phyloP scores from a whole-genome alignment of 2,329 filamentous ascomycete species.

The Fusarium pseudonygamai region DNA sequence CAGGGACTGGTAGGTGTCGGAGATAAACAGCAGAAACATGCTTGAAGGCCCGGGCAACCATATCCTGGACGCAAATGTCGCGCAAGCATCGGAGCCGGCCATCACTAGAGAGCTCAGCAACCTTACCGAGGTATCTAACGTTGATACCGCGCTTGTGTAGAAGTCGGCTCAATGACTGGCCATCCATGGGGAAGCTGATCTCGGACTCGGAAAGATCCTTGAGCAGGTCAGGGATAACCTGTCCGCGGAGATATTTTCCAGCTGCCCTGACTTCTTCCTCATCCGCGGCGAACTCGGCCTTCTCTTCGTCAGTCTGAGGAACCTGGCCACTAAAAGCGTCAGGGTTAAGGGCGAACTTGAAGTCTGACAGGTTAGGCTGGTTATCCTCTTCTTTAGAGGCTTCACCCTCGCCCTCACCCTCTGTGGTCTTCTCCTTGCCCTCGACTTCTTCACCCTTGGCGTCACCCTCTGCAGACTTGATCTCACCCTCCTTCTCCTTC shows the following conservation, averaged over 20 bases:
- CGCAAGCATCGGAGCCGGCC: constrained; percentile 80
- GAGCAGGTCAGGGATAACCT: constrained; percentile 84
- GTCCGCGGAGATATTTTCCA: constrained; percentile 78
- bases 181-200: constrained; percentile 98
- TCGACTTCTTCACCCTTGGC: constrained; percentile 44
- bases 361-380: constrained; percentile 85
- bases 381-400: constrained; percentile 51
- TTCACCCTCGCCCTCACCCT: constrained; percentile 46
- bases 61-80: constrained; percentile 85
- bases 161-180: constrained; percentile 86
- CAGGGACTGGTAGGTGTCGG: constrained; percentile 78
- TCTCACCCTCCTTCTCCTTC: constrained; percentile 36
- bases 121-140: constrained; percentile 89
- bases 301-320: constrained; percentile 91
- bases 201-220: constrained; percentile 91
- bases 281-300: constrained; percentile 81
- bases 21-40: constrained; percentile 85
- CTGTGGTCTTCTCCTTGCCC: constrained; percentile 45
- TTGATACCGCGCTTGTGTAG: constrained; percentile 98
- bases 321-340: constrained; percentile 94
- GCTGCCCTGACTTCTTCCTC: constrained; percentile 89
- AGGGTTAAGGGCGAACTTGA: constrained; percentile 89
- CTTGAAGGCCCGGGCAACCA: constrained; percentile 96
- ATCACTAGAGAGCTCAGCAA: constrained; percentile 76
- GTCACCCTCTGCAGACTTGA: constrained; percentile 40